A percentile compares a stretch with the other conserved stretches of the same genome.
phyloP scores from a whole-genome alignment of 768 basidiomycete genomes.

The Tulasnella sp. region DNA sequence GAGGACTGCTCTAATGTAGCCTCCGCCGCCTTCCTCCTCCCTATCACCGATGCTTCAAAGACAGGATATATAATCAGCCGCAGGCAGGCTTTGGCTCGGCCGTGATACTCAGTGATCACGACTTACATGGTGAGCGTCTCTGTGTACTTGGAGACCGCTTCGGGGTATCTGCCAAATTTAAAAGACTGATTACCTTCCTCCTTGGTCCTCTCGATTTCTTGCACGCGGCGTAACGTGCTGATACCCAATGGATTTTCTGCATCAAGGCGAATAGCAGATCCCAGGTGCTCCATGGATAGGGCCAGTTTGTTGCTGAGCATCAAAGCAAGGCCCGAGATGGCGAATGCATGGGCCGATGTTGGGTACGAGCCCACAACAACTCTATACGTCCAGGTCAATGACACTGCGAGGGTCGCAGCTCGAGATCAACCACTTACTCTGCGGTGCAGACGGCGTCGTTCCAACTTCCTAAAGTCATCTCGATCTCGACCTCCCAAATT shows the following conservation, averaged over 20 bases:
- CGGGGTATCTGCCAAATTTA: constrained; percentile 45
- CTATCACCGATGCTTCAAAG: constrained; percentile 51
- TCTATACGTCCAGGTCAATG: constrained; percentile 29
- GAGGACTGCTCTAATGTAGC: constrained; percentile 67
- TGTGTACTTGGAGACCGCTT: constrained; percentile 57
- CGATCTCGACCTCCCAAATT: constrained; percentile 67
- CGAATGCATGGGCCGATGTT: constrained; percentile 67
- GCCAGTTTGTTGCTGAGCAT: constrained; percentile 62
- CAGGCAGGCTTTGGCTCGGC: constrained; percentile 25
- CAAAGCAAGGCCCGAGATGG: constrained; percentile 62
- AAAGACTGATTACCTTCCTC: constrained; percentile 76
- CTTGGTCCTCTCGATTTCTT: constrained; percentile 72
- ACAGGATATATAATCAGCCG: constrained; percentile 18
- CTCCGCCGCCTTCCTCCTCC: constrained; percentile 66
- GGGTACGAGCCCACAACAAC: constrained; percentile 60
- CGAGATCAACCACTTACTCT: too few species aligned
- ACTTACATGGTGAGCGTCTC: constrained; percentile 39
- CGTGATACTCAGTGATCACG: background rate
- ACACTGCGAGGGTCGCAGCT: too few species aligned
- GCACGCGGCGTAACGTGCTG: constrained; percentile 62
- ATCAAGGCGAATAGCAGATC: constrained; percentile 62
- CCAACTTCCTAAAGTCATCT: constrained; percentile 56
- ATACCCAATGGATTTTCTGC: constrained; percentile 64
- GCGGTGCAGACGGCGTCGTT: constrained; percentile 45
- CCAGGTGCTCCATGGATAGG: constrained; percentile 57